phyloP scores from a whole-genome alignment of 2,329 filamentous ascomycete species.

The Sclerotinia sclerotiorum region DNA sequence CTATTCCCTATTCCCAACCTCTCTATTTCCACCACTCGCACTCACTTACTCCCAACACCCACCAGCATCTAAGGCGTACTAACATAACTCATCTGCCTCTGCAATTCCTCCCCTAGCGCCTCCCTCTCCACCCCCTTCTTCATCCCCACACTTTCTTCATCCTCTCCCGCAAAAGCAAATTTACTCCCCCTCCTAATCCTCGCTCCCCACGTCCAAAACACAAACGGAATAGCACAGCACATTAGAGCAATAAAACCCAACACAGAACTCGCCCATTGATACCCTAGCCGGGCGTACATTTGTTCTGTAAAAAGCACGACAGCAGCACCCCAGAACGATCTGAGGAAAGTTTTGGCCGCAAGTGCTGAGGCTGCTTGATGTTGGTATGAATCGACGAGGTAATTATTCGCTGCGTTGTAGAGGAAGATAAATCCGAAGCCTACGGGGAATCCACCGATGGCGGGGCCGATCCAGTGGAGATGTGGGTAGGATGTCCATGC shows the following conservation, averaged over 20 bases:
- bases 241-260: slow-evolving; percentile 72
- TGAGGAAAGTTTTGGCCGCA: slow-evolving; percentile 77
- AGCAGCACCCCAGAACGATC: slow-evolving; percentile 76
- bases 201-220: slow-evolving; percentile 78
- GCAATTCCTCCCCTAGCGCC: slow-evolving; percentile 30
- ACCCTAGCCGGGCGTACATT: slow-evolving; percentile 70
- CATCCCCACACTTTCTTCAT: slow-evolving; percentile 43
- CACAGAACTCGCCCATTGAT: slow-evolving; percentile 74
- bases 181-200: slow-evolving; percentile 66
- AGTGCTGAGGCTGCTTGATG: slow-evolving; percentile 78
- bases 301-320: slow-evolving; percentile 78
- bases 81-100: slow-evolving; percentile 35
- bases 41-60: background rate
- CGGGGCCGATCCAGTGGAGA: slow-evolving; percentile 58
- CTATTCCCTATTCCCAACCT: background rate
- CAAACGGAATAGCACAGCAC: slow-evolving; percentile 79
- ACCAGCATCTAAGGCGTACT: slow-evolving; percentile 29
- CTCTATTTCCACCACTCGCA: too few relatives aligned
- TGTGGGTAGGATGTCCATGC: slow-evolving; percentile 62
- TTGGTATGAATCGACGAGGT: slow-evolving; percentile 63
- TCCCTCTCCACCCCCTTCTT: background rate
- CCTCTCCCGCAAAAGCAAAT: slow-evolving; percentile 69
- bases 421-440: slow-evolving; percentile 67
- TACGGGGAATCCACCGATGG: slow-evolving; percentile 56
- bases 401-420: slow-evolving; percentile 60